phyloP scores from a whole-genome alignment of 2,329 filamentous ascomycete genomes.

The Aspergillus tanneri region DNA sequence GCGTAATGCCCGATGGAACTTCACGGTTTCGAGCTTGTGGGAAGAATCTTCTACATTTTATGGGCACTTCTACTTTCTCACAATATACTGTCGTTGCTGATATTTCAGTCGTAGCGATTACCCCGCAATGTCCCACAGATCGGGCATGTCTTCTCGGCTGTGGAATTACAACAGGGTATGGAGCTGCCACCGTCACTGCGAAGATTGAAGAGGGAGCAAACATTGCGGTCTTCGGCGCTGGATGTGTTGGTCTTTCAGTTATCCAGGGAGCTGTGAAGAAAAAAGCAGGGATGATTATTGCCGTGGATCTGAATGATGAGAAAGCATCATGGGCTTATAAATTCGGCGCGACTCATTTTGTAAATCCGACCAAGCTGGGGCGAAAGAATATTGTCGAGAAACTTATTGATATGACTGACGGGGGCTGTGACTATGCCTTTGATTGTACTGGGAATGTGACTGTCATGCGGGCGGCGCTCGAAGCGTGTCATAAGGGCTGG shows the following conservation, averaged over 20 bases:
- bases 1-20: conserved; percentile 96
- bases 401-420: conserved; percentile 95
- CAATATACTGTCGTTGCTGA: conserved; percentile 99
- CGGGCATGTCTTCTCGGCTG: conserved; percentile 93
- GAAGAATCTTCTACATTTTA: conserved; percentile 94
- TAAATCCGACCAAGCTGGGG: conserved; percentile 80
- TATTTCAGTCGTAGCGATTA: conserved; percentile 94
- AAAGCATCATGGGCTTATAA: conserved; percentile 92
- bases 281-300: conserved; percentile 64
- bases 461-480: conserved; percentile 92
- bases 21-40: conserved; percentile 91
- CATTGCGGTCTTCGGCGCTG: conserved; percentile 89
- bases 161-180: conserved; percentile 97
- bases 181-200: conserved; percentile 89
- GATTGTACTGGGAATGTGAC: conserved; percentile 97
- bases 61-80: conserved; percentile 97
- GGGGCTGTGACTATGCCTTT: conserved; percentile 97
- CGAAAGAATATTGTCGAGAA: conserved; percentile 81
- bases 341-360: conserved; percentile 95
- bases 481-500: conserved; percentile 99
- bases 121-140: conserved; percentile 88
- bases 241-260: conserved; percentile 91
- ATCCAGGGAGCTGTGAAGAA: conserved; percentile 90
- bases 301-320: conserved; percentile 75
- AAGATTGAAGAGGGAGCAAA: conserved; percentile 86